Evolutionary conservation across 2,329 filamentous ascomycete species (phyloP), one percentile per base, ranked within the genome.

Genomic region (Didymella keratinophila): DNA sequence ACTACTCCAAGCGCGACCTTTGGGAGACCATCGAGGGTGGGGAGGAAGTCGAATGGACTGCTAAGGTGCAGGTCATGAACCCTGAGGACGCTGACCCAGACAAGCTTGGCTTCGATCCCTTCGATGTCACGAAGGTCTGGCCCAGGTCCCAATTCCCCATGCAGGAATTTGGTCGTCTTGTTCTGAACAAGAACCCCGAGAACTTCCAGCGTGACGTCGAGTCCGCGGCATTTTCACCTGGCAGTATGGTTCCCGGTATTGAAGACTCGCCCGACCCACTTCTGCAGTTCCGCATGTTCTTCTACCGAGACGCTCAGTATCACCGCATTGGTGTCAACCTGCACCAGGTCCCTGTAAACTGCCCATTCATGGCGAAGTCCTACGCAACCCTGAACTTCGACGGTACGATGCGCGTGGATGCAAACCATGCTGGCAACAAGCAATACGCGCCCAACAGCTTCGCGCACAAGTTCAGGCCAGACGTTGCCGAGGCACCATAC

Each of bases 51-150:
- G 75, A 76, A 18, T 82, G 79, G 79, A 81, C 78, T 4, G 78
- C 77, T 4, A 72, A 78, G 44, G 75, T 82, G 4, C 80, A 82
- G 53, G 72, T 81, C 46, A 83, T 82, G 79, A 69, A 78, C 39
- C 77, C 79, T 2, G 73, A 80, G 20, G 75, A 83, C 42, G 80
- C 80, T 0, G 78, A 81, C 57, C 75, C 81, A 2, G 71, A 77
- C n/a, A 78, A 78, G 46, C 75, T 84, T n/a, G 79, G 80, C 4
- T 84, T 84, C 58, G 81, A 84, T 51, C 78, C 80, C 8, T 83
- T 85, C 59, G 82, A 85, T 61, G 76, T 84, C 4, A 84, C 83
- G 34, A 84, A 84, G 66, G 76, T 84, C 52, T 85, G 82, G 82
- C 81, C 81, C 1, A 73, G 79, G 34, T 72, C 72, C 23, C 71